A percentile compares a stretch with the other conserved stretches of the same genome.
Conservation (phyloP, 768 basidiomycete species). For the Galerina sulciceps region DNA sequence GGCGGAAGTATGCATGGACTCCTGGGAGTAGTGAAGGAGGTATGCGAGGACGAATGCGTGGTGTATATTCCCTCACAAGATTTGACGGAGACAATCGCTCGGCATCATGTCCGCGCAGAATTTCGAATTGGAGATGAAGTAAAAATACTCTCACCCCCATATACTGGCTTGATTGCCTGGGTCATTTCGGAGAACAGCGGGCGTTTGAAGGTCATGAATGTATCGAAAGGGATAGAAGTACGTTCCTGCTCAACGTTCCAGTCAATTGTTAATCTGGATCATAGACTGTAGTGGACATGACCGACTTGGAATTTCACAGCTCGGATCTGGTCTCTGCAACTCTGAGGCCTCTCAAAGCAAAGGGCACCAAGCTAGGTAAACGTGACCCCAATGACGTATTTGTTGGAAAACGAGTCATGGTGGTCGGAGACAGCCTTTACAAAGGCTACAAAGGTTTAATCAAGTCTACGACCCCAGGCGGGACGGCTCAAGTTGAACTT, state of each 20-base stretch:
- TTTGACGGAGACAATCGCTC: not conserved
- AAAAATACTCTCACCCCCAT: not conserved
- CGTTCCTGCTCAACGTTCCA: not conserved
- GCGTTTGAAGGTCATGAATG: not conserved
- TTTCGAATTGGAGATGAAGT: constrained; percentile 3
- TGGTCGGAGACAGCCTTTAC: not conserved
- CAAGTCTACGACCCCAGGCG: not conserved
- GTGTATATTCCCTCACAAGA: not conserved
- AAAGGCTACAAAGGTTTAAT: not conserved
- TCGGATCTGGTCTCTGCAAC: not conserved
- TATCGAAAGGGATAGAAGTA: not conserved
- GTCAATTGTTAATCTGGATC: not conserved
- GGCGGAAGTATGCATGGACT: not conserved
- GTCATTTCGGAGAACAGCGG: not conserved
- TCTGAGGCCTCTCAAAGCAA: not conserved
- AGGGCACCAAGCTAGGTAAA: not conserved
- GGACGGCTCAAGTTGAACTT: not conserved
- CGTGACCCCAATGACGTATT: not conserved
- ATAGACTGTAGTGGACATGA: not conserved
- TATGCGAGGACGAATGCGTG: not conserved
- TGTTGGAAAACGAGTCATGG: not conserved
- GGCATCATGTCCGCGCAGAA: not conserved
- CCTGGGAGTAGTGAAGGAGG: not conserved
- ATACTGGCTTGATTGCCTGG: not conserved
- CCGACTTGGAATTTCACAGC: not conserved